A percentile compares a stretch with the other conserved stretches of the same genome.
phyloP scores from a whole-genome alignment of 768 basidiomycete genomes.

The Lactifluus volemus region DNA sequence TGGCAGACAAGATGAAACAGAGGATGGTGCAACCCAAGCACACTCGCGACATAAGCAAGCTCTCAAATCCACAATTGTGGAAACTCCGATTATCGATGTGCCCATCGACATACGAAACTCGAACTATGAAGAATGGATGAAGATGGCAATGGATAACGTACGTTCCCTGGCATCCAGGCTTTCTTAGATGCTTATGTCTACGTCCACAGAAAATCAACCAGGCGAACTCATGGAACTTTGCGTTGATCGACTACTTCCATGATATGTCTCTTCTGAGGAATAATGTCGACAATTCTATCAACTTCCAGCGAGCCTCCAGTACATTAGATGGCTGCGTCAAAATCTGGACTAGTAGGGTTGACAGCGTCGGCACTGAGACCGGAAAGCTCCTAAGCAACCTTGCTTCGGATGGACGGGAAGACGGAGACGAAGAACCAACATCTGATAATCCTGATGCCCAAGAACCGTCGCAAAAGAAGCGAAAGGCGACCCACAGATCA shows the following conservation, averaged over 20 bases:
- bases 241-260: constrained; percentile 97
- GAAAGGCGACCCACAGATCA: constrained; percentile 55
- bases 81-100: constrained; percentile 49
- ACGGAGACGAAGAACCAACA: constrained; percentile 49
- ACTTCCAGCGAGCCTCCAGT: constrained; percentile 97
- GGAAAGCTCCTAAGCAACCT: constrained; percentile 92
- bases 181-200: constrained; percentile 12
- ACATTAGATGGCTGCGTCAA: constrained; percentile 99
- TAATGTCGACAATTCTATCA: constrained; percentile 90
- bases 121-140: constrained; percentile 99
- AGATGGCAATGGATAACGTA: constrained; percentile 98
- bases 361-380: constrained; percentile 93
- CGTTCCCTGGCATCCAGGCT: constrained; percentile 4
- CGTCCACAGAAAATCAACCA: constrained; percentile 94
- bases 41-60: constrained; percentile 47
- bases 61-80: constrained; percentile 46
- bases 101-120: constrained; percentile 80
- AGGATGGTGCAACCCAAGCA: constrained; percentile 29
- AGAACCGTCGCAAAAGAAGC: constrained; percentile 52
- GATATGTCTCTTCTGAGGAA: constrained; percentile 96
- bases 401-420: constrained; percentile 52
- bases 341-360: constrained; percentile 97
- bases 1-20: constrained; percentile 32
- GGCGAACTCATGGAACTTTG: constrained; percentile 95
- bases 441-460: constrained; percentile 58